phyloP scores from a whole-genome alignment of 176 grass and related monocot genomes.

The Oryza longistaminata region DNA sequence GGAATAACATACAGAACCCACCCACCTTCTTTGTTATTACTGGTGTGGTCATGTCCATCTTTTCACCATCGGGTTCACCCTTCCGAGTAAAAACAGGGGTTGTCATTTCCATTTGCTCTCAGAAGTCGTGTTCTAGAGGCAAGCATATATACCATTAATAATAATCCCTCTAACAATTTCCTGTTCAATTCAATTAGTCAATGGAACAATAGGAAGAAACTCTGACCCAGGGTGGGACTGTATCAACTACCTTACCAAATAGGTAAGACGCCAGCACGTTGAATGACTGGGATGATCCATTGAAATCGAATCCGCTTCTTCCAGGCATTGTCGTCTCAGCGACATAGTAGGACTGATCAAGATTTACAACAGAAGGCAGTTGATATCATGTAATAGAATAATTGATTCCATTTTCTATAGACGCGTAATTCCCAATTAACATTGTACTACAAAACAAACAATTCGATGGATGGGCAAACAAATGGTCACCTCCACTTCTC shows the following conservation, averaged over 20 bases:
- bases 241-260: slow-evolving; percentile 89
- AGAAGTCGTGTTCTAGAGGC: slow-evolving; percentile 59
- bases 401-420: background rate
- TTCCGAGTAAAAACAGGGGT: slow-evolving; percentile 79
- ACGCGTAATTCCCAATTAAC: background rate
- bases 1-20: background rate
- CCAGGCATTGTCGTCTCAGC: slow-evolving; percentile 81
- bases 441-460: background rate
- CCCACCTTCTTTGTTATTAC: slow-evolving; percentile 79
- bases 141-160: slow-evolving; percentile 26
- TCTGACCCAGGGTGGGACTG: background rate
- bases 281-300: slow-evolving; percentile 76
- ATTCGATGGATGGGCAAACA: background rate
- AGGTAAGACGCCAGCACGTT: slow-evolving; percentile 78
- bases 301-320: slow-evolving; percentile 78
- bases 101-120: slow-evolving; percentile 95
- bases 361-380: background rate
- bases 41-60: slow-evolving; percentile 95
- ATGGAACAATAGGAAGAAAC: slow-evolving; percentile 2
- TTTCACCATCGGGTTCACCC: slow-evolving; percentile 46
- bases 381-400: background rate
- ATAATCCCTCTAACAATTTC: background rate
- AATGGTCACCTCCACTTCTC: slow-evolving; percentile 74
- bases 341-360: slow-evolving; percentile 71
- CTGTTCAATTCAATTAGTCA: background rate